Conservation (phyloP, 2,329 filamentous ascomycete genomes). For the Helotiales sp. region DNA sequence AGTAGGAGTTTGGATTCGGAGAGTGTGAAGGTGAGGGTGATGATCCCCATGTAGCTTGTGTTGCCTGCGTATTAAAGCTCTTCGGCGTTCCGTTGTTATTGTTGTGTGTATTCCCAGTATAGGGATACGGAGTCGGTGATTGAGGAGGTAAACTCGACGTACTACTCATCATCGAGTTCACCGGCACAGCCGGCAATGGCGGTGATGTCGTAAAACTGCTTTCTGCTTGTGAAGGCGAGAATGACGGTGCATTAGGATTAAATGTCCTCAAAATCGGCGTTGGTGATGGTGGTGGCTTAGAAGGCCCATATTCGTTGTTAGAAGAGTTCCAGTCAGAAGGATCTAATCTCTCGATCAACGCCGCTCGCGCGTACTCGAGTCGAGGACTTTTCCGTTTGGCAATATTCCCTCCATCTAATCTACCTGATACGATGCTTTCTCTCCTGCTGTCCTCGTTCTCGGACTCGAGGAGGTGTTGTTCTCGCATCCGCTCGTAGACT, state of each 20-base stretch:
- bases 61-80: not conserved
- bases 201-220: not conserved
- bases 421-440: not conserved
- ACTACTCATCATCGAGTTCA: constrained; percentile 12
- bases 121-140: not conserved
- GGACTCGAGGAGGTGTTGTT: constrained; percentile 2
- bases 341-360: constrained; percentile 20
- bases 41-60: not conserved
- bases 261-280: constrained; percentile 4
- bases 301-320: constrained; percentile 11
- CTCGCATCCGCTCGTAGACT: constrained; percentile 21
- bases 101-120: not conserved
- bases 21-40: not conserved
- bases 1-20: not conserved
- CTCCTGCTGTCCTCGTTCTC: not conserved
- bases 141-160: constrained; percentile 6
- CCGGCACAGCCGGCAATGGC: constrained; percentile 2
- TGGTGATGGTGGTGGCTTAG: constrained; percentile 1
- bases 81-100: not conserved
- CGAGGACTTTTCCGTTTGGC: constrained; percentile 25
- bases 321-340: constrained; percentile 15
- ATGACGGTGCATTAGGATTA: constrained; percentile 23
- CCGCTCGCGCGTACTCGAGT: constrained; percentile 20
- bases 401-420: not conserved
- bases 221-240: constrained; percentile 13